Evolutionary conservation across 257 asterid species (phyloP), one percentile per base, ranked within the genome.

Genomic region (Solanum pimpinellifolium): DNA sequence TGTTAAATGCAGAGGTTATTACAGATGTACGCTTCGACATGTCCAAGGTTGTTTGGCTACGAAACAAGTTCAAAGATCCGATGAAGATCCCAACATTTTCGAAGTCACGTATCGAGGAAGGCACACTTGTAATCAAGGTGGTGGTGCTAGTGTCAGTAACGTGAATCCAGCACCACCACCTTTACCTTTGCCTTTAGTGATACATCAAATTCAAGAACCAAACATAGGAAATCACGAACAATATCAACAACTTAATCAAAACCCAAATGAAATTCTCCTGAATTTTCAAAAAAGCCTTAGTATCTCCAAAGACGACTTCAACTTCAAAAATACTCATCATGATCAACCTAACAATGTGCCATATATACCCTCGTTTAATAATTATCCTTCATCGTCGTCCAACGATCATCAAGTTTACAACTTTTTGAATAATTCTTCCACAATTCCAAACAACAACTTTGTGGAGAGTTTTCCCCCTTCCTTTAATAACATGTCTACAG

Each of bases 21-120:
- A 88, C 18, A 92, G 94, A 89, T 92, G 94, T 88, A 88, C 91
- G 1, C 87, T 87, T 65, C 87, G 91, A 90, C 87, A 85, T 83
- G 74, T 52, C 87, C 94, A 90, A 85, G 94, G 93, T 15, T 92
- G 94, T 89, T 84, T 87, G 87, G 94, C 94, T 10, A 89, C 90
- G 7, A 92, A 90, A 42, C 94, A 92, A 85, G 94, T 92, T 23
- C 94, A 92, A 62, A 87, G 89, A 87, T 83, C 91, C 39, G 93
- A 89, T 14, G 92, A 88, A n/a, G 89, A 92, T 68, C 92, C 92
- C 41, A 90, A 87, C 47, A 88, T 87, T 29, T 89, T 92, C 5
- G 90, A 90, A 83, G 88, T 92, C 44, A 88, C 91, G 29, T 92
- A 90, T 89, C 65, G 93, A 2, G 91, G 93, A 73, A 89, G 60